A percentile compares a stretch with the other conserved stretches of the same genome.
These are phyloP conservation scores for Yamadazyma paraphyllophila DNA, from an alignment of 805 yeast species.

Conservation along the genomic window DNA sequence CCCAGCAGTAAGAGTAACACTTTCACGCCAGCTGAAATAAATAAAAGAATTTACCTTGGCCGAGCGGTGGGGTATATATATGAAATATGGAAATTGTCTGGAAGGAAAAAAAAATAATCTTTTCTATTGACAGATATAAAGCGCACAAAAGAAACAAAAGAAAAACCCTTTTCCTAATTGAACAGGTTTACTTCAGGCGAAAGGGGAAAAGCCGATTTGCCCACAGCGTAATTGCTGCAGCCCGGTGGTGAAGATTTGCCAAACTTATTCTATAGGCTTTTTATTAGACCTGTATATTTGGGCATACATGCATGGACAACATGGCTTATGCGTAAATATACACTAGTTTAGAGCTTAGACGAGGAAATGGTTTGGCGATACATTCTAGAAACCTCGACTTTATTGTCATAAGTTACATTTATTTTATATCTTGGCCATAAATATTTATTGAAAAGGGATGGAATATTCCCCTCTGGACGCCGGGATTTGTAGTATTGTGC, in stretches of 20 bases:
- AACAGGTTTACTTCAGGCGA: neutral
- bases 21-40: neutral
- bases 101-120: neutral
- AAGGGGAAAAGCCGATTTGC: neutral
- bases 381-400: neutral
- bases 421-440: too few species aligned
- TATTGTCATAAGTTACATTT: neutral
- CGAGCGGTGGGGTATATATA: neutral
- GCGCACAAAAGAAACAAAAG: constrained; percentile 2
- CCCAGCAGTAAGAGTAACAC: neutral
- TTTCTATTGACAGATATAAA: neutral
- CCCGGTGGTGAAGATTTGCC: neutral
- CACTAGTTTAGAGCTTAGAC: too few species aligned
- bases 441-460: neutral
- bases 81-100: neutral
- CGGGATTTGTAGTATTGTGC: neutral
- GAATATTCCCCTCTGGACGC: neutral
- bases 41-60: neutral
- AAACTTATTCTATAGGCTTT: neutral
- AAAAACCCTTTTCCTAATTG: constrained; percentile 4
- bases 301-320: too few species aligned
- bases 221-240: neutral
- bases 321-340: too few species aligned
- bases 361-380: neutral
- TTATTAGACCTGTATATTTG: neutral